Evolutionary conservation across 169 alveolate genomes (phyloP), one percentile per base, ranked within the genome.

Genomic region (Neospora caninum): DNA sequence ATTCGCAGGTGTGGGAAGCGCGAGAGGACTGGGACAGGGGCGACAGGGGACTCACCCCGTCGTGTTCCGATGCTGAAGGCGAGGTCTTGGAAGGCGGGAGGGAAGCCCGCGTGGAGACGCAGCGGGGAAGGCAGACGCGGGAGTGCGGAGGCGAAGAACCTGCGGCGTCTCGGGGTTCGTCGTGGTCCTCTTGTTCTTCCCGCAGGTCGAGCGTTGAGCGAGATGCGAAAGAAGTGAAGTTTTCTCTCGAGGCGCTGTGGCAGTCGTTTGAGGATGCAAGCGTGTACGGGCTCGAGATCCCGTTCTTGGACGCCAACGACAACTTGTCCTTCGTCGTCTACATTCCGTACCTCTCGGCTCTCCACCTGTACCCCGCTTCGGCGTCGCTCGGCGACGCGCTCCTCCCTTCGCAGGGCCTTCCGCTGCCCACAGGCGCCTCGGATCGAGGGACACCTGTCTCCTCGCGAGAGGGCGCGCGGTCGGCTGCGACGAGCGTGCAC

Each of bases 321-420:
- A 43, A 83, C 29, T 42, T 67, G 34, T 36, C 87, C 58, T 91
- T 38, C 34, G 93, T 91, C 34, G 88, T 91, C 34, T 91, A 91
- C 49, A 83, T 91, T 22, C 93, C 93, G 22, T 91, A 91, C 31
- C 78, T 91, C 53, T 91, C 93, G 38, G 93, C 93, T 54, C 54
- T 91, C 80, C 93, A 91, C n/a, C 93, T 91, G 43, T 91, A 64
- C 88, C 93, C 93, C 25, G 84, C 84, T 6, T 18, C 43, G 39
- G 38, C 45, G 1, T 4, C 73, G 31, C 73, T 64, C 73, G 73
- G 7, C n/a, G 73, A 64, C 73, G 7, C 73, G 7, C n/a, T 64
- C 34, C 73, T 64, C 34, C 73, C 73, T 64, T 9, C 73, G 7
- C 73, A 64, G 7, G 73, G 1, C 34, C 73, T 27, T 16, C 73